Evolutionary conservation across 345 rosid genomes (phyloP).

Genomic region (Euphorbia peplus): DNA sequence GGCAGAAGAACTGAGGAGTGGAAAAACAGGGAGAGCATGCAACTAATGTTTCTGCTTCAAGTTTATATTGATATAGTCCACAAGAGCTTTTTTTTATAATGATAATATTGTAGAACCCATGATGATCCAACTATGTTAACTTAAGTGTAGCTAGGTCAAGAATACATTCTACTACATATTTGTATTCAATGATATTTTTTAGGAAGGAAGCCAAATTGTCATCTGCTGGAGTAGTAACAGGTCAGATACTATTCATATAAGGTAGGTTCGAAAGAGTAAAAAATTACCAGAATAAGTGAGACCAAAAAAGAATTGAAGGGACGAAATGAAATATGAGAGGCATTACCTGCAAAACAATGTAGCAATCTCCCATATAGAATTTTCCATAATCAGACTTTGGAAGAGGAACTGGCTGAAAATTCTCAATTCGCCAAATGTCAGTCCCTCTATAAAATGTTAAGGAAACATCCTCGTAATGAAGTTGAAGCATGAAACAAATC

Average conservation of each 20-base stretch:
- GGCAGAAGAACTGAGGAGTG: neutral
- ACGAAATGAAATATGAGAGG: neutral
- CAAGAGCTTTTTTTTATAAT: neutral
- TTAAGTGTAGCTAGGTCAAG: neutral
- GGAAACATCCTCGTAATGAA: slow-evolving; percentile 33
- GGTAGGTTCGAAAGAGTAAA: neutral
- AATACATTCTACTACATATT: neutral
- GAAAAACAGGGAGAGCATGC: neutral
- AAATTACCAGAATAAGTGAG: neutral
- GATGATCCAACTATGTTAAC: neutral
- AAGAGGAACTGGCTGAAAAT: slow-evolving; percentile 81
- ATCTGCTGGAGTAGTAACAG: neutral
- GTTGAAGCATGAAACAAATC: slow-evolving; percentile 14
- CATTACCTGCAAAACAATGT: slow-evolving; percentile 86
- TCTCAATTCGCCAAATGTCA: slow-evolving; percentile 97
- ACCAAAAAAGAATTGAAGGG: neutral
- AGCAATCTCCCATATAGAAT: slow-evolving; percentile 92
- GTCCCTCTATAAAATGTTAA: slow-evolving; percentile 77
- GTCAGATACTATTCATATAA: neutral
- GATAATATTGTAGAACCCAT: neutral
- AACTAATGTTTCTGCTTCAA: neutral
- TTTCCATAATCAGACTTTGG: slow-evolving; percentile 92
- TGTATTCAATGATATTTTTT: neutral
- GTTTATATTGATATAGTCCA: neutral
- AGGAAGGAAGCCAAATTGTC: neutral